Percentiles rank a stretch among this genome's conserved stretches.
These are phyloP conservation scores for Beauveria brongniartii DNA, from an alignment of 2,329 filamentous ascomycete genomes.

Conservation along the genomic window DNA sequence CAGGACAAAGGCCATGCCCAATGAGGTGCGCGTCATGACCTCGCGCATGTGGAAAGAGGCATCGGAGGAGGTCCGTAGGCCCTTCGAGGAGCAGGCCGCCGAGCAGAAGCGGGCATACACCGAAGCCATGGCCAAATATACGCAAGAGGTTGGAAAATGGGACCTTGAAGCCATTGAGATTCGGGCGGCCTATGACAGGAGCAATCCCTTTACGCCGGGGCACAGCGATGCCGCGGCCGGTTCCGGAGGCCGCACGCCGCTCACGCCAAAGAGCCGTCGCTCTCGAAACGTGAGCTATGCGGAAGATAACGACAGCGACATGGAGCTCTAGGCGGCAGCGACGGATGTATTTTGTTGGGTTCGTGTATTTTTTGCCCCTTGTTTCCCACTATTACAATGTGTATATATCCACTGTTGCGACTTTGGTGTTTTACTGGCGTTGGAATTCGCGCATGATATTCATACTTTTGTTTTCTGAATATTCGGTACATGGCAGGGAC, in stretches of 20 bases:
- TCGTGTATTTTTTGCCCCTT: background rate
- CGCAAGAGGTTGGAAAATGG: constrained; percentile 60
- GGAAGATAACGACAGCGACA: constrained; percentile 25
- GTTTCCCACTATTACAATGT: background rate
- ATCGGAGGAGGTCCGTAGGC: constrained; percentile 59
- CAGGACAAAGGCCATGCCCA: constrained; percentile 59
- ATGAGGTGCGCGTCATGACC: constrained; percentile 77
- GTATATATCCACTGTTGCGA: background rate
- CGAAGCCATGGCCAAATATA: constrained; percentile 49
- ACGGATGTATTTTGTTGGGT: background rate
- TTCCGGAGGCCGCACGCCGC: background rate
- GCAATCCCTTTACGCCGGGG: constrained; percentile 37
- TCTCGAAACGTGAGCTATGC: constrained; percentile 31
- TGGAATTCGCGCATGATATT: background rate
- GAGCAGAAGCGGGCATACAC: constrained; percentile 60
- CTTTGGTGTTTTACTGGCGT: constrained; percentile 8
- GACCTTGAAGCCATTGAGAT: constrained; percentile 55
- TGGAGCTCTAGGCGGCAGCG: constrained; percentile 13
- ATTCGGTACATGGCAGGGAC: background rate
- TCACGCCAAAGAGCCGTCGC: constrained; percentile 24
- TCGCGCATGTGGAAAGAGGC: constrained; percentile 88
- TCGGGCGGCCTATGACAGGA: constrained; percentile 42
- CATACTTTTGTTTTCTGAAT: background rate
- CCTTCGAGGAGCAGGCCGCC: constrained; percentile 68
- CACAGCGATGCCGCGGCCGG: background rate